Evolutionary conservation across 768 basidiomycete genomes (phyloP).

Genomic region (Psilocybe azurescens): DNA sequence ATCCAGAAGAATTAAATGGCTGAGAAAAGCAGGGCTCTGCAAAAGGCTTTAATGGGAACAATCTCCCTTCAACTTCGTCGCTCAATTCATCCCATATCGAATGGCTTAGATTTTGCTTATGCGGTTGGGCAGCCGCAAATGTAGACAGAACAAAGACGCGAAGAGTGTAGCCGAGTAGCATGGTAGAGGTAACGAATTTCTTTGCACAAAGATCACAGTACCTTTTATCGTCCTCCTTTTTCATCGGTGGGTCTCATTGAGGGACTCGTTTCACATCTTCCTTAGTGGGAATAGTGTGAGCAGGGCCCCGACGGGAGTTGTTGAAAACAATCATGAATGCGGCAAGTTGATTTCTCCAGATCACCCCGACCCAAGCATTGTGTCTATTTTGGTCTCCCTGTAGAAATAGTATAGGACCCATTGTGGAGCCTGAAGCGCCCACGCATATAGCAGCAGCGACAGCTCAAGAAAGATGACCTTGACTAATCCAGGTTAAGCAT

Average conservation of each 20-base stretch:
- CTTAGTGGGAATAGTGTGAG: neutral
- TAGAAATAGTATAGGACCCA: too few species aligned
- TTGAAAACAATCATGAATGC: too few species aligned
- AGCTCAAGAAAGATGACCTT: too few species aligned
- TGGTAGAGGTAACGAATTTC: neutral
- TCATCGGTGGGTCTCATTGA: neutral
- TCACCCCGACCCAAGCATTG: too few species aligned
- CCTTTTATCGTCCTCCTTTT: neutral
- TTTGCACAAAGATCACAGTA: neutral
- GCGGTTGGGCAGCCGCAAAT: neutral
- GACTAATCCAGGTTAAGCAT: too few species aligned
- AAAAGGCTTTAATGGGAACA: constrained; percentile 20
- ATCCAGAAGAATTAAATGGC: constrained; percentile 16
- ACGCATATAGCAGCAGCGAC: too few species aligned
- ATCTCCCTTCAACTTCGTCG: constrained; percentile 19
- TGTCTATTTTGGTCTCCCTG: too few species aligned
- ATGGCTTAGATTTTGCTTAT: neutral
- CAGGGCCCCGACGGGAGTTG: too few species aligned
- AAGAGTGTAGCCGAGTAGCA: neutral
- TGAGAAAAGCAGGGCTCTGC: constrained; percentile 26
- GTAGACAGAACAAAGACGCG: neutral
- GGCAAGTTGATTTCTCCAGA: too few species aligned
- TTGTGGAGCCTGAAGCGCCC: too few species aligned
- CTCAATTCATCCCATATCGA: constrained; percentile 20
- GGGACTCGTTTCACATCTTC: neutral